Conservation (phyloP, 176 grass and related monocot species). For the Zizania latifolia region DNA sequence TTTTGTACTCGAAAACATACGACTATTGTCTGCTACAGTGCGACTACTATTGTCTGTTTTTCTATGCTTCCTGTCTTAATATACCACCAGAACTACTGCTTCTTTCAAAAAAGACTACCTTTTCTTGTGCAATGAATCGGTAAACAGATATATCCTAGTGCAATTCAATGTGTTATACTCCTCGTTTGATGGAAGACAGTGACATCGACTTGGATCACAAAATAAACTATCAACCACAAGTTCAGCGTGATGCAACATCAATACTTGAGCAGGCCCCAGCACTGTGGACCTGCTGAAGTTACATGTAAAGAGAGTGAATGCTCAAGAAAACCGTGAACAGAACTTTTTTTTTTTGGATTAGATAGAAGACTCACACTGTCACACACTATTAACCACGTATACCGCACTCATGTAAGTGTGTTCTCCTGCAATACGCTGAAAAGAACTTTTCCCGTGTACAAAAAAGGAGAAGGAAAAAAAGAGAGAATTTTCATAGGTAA, state of each 20-base stretch:
- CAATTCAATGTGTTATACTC: not conserved
- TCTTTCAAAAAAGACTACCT: too few relatives aligned
- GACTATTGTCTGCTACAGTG: not conserved
- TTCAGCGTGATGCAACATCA: slow-evolving; percentile 12
- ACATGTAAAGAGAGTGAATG: not conserved
- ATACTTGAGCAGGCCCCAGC: not conserved
- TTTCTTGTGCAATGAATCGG: not conserved
- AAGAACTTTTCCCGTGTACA: not conserved
- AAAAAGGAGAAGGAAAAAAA: not conserved
- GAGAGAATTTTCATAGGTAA: not conserved
- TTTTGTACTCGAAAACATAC: too few relatives aligned
- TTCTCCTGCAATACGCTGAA: too few relatives aligned
- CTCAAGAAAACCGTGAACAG: not conserved
- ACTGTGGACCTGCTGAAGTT: not conserved
- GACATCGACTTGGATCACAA: not conserved
- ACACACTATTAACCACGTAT: too few relatives aligned
- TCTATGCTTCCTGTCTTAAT: too few relatives aligned
- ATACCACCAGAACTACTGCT: too few relatives aligned
- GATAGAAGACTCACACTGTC: too few relatives aligned
- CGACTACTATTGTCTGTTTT: too few relatives aligned
- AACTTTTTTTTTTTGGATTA: too few relatives aligned
- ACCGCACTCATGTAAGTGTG: too few relatives aligned
- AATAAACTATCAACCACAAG: slow-evolving; percentile 21
- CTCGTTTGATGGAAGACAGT: slow-evolving; percentile 12
- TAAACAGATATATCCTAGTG: not conserved